phyloP scores from a whole-genome alignment of 1,284 basidiomycete genomes.

The Ceratobasidium sp. region DNA sequence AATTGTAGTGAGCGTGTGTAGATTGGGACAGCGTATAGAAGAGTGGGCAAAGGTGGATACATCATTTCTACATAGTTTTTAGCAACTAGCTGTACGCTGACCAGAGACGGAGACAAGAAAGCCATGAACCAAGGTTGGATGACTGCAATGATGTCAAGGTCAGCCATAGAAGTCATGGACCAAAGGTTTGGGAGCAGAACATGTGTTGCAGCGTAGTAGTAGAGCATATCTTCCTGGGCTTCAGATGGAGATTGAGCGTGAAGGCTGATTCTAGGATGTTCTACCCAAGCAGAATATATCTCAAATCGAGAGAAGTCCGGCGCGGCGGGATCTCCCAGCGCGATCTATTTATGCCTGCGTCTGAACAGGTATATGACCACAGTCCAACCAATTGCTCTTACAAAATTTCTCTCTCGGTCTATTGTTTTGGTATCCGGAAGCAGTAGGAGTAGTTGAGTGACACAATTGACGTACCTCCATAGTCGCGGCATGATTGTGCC shows the following conservation, averaged over 20 bases:
- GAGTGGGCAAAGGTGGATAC: neutral
- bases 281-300: neutral
- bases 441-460: neutral
- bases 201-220: neutral
- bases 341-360: neutral
- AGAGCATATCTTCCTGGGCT: neutral
- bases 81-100: neutral
- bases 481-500: neutral
- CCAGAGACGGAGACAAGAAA: neutral
- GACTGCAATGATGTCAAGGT: neutral
- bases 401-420: neutral
- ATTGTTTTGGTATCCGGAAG: neutral
- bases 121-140: neutral
- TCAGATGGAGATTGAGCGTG: neutral
- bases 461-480: neutral
- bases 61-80: neutral
- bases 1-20: neutral
- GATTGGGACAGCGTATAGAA: neutral
- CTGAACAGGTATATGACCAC: neutral
- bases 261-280: neutral
- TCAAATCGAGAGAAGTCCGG: neutral
- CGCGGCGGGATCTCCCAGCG: neutral
- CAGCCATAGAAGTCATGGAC: neutral
- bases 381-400: neutral
- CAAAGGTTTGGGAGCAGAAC: neutral